Evolutionary conservation across 1,284 basidiomycete species (phyloP).

Genomic region (Malassezia sp.): DNA sequence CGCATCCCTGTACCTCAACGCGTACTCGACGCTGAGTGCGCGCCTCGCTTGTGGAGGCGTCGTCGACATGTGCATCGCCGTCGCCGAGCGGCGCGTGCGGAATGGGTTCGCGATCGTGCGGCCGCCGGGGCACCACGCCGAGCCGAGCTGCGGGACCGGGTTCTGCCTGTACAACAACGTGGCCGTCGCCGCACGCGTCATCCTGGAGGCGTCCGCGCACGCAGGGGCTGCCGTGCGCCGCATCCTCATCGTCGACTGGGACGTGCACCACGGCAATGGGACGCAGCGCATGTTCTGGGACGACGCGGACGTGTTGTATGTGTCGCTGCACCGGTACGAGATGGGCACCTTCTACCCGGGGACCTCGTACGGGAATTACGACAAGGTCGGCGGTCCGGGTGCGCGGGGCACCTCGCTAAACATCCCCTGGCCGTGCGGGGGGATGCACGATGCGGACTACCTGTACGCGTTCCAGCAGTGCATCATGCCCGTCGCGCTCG

Average conservation of each 20-base stretch:
- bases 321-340: constrained; percentile 91
- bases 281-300: constrained; percentile 90
- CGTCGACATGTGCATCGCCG: constrained; percentile 76
- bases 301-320: constrained; percentile 80
- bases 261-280: constrained; percentile 97
- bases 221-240: constrained; percentile 57
- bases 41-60: constrained; percentile 85
- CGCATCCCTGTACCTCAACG: constrained; percentile 77
- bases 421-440: constrained; percentile 78
- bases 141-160: constrained; percentile 93
- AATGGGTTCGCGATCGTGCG: constrained; percentile 91
- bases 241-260: constrained; percentile 92
- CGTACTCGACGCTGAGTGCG: constrained; percentile 71
- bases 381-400: constrained; percentile 72
- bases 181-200: constrained; percentile 62
- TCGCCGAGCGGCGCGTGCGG: constrained; percentile 66
- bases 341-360: constrained; percentile 73
- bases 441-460: constrained; percentile 91
- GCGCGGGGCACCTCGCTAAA: constrained; percentile 70
- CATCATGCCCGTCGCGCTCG: constrained; percentile 91
- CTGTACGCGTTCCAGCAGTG: constrained; percentile 89
- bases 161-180: constrained; percentile 99
- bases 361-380: constrained; percentile 72
- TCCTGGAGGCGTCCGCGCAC: constrained; percentile 55
- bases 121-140: constrained; percentile 95